Conservation (phyloP, 257 asterid genomes). For the Verbena officinalis region DNA sequence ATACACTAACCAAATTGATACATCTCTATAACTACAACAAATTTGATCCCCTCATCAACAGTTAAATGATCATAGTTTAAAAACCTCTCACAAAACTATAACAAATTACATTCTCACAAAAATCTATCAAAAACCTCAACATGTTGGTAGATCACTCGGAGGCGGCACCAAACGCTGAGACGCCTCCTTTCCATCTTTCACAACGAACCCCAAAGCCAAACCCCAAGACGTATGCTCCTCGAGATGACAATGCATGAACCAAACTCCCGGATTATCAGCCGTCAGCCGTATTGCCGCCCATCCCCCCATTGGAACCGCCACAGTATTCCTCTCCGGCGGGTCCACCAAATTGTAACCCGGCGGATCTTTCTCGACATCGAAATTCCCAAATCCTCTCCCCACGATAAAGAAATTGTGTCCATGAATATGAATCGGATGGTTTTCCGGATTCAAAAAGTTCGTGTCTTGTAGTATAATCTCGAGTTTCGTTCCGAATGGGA, state of each 20-base stretch:
- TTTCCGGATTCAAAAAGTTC: constrained; percentile 58
- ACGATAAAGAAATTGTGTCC: constrained; percentile 80
- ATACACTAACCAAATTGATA: not conserved
- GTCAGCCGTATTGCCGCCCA: constrained; percentile 75
- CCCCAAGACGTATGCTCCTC: constrained; percentile 90
- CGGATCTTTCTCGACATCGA: constrained; percentile 46
- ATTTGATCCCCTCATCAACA: not conserved
- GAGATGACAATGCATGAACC: constrained; percentile 87
- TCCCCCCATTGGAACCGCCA: constrained; percentile 86
- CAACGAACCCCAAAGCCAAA: constrained; percentile 71
- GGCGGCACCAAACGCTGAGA: constrained; percentile 67
- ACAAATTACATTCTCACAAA: not conserved
- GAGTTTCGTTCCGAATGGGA: constrained; percentile 56
- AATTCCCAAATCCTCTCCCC: constrained; percentile 81
- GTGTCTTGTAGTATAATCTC: constrained; percentile 79
- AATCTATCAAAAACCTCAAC: constrained; percentile 37
- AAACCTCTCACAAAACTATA: too few species aligned
- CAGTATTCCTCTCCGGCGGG: constrained; percentile 88
- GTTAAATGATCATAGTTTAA: not conserved
- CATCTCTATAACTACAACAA: not conserved
- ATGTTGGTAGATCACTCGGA: constrained; percentile 67
- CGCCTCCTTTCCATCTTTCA: constrained; percentile 48
- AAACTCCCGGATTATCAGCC: constrained; percentile 82
- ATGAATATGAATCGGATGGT: constrained; percentile 82
- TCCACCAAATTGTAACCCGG: constrained; percentile 53